A percentile compares a stretch with the other conserved stretches of the same genome.
Conservation (phyloP, 768 basidiomycete species). For the Auricularia sp. region DNA sequence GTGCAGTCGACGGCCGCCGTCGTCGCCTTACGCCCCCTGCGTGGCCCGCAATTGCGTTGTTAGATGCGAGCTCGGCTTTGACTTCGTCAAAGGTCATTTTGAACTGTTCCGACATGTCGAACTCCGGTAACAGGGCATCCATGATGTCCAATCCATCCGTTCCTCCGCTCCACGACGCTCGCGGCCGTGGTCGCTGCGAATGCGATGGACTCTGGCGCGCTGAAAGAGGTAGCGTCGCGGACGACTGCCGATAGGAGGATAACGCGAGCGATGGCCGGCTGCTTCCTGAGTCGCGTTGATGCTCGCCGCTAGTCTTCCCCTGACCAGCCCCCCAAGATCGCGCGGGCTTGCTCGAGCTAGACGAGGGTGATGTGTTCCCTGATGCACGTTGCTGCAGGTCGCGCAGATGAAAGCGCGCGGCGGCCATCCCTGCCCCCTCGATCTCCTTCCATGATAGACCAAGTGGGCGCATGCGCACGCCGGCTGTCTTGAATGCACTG, state of each 20-base stretch:
- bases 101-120: conserved; percentile 41
- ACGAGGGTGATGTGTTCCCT: conserved; percentile 32
- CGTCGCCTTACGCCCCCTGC: conserved; percentile 7
- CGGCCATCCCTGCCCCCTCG: conserved; percentile 72
- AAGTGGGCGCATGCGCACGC: conserved; percentile 67
- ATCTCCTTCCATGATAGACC: conserved; percentile 62
- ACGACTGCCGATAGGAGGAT: background rate
- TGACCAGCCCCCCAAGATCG: background rate
- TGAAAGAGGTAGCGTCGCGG: background rate
- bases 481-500: conserved; percentile 78
- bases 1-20: conserved; percentile 10
- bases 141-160: conserved; percentile 7
- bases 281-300: background rate
- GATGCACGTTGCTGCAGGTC: background rate
- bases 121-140: conserved; percentile 4
- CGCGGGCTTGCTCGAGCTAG: background rate
- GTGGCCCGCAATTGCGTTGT: conserved; percentile 15
- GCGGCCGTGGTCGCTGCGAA: background rate
- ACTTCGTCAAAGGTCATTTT: conserved; percentile 80
- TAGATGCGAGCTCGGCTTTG: conserved; percentile 69
- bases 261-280: background rate
- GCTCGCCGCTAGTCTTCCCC: background rate
- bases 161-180: conserved; percentile 1
- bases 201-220: background rate
- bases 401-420: conserved; percentile 31